A percentile compares a stretch with the other conserved stretches of the same genome.
phyloP scores from a whole-genome alignment of 1,284 basidiomycete species.

The Garcileccinum viscosum region DNA sequence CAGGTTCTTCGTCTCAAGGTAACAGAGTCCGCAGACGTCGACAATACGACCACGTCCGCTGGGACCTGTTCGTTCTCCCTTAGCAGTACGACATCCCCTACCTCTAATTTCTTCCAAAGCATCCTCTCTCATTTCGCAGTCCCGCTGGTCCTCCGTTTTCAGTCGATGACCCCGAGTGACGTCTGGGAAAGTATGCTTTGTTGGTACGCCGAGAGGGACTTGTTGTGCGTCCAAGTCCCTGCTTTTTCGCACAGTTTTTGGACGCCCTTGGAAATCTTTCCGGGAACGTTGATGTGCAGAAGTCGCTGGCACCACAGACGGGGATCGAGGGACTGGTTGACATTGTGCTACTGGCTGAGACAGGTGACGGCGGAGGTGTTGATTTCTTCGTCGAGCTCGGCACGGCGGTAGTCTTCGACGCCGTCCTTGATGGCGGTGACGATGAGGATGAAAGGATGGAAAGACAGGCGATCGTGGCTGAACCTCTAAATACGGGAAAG shows the following conservation, averaged over 20 bases:
- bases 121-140: conserved; percentile 92
- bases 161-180: conserved; percentile 80
- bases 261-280: conserved; percentile 84
- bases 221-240: conserved; percentile 24
- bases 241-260: conserved; percentile 77
- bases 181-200: conserved; percentile 60
- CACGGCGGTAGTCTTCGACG: conserved; percentile 92
- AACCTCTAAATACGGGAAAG: conserved; percentile 90
- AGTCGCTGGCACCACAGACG: conserved; percentile 78
- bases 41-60: conserved; percentile 91
- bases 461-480: conserved; percentile 84
- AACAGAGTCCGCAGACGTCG: conserved; percentile 86
- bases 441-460: conserved; percentile 88
- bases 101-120: conserved; percentile 98
- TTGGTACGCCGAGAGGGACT: conserved; percentile 54
- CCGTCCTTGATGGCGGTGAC: conserved; percentile 96
- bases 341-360: conserved; percentile 87
- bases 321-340: conserved; percentile 84
- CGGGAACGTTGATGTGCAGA: conserved; percentile 71
- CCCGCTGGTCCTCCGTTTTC: conserved; percentile 66
- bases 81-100: conserved; percentile 89
- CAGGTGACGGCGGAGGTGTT: conserved; percentile 90
- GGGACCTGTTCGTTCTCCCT: conserved; percentile 95
- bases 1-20: conserved; percentile 93
- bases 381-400: conserved; percentile 86